Conservation (phyloP, 2,329 filamentous ascomycete species). For the Pyrenochaeta sp. region DNA sequence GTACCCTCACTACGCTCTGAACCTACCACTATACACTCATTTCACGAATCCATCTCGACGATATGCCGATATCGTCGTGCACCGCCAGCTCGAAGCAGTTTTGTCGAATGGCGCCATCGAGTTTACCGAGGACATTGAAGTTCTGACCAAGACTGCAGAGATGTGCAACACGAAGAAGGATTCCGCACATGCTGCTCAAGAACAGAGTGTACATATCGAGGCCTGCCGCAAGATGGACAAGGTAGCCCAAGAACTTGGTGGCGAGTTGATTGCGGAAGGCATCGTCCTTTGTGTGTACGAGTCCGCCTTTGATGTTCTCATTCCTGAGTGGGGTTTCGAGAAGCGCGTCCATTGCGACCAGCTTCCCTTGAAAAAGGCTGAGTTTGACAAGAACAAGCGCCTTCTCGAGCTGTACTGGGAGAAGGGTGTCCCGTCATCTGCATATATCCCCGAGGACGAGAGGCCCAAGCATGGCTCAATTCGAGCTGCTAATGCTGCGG, state of each 20-base stretch:
- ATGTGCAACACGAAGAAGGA: constrained; percentile 99
- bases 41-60: constrained; percentile 95
- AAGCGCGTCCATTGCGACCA: constrained; percentile 99
- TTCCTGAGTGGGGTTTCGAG: constrained; percentile 98
- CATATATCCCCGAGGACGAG: constrained; percentile 96
- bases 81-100: constrained; percentile 89
- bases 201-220: constrained; percentile 98
- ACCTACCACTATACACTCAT: constrained; percentile 93
- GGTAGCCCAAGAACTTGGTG: constrained; percentile 82
- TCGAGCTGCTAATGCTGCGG: constrained; percentile 76
- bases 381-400: constrained; percentile 95
- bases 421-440: constrained; percentile 96
- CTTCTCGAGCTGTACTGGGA: constrained; percentile 98
- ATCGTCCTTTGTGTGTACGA: constrained; percentile 98
- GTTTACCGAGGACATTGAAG: constrained; percentile 88
- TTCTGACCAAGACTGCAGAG: constrained; percentile 88
- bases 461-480: constrained; percentile 82
- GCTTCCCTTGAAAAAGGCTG: constrained; percentile 97
- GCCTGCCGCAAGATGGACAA: constrained; percentile 96
- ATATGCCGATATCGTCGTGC: constrained; percentile 93
- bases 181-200: constrained; percentile 94
- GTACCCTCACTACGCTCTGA: constrained; percentile 88
- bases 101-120: constrained; percentile 83
- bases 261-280: constrained; percentile 92
- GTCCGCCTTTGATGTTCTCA: constrained; percentile 96